Conservation (phyloP, 2,329 filamentous ascomycete species). For the Paracorniculantispora psalliotae region DNA sequence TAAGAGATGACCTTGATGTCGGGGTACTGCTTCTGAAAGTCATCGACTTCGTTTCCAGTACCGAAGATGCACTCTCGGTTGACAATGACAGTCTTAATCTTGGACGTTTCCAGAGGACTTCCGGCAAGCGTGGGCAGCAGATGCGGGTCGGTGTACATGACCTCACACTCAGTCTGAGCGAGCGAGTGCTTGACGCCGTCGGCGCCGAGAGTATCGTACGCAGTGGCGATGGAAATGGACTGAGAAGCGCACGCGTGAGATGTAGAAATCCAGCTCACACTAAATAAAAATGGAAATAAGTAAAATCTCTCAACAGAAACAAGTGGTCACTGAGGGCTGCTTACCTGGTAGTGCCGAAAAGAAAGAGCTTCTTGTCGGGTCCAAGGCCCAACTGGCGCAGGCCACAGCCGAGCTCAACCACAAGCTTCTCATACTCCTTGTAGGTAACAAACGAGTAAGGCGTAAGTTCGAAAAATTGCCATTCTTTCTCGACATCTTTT, state of each 20-base stretch:
- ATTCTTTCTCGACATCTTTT: constrained; percentile 80
- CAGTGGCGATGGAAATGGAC: constrained; percentile 86
- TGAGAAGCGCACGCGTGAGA: constrained; percentile 76
- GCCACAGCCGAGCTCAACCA: constrained; percentile 65
- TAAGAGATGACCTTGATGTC: constrained; percentile 49
- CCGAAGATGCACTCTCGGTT: constrained; percentile 53
- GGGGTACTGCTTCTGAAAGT: constrained; percentile 53
- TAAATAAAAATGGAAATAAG: too few relatives aligned
- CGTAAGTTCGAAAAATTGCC: constrained; percentile 83
- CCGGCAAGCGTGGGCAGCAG: constrained; percentile 60
- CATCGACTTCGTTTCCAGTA: constrained; percentile 45
- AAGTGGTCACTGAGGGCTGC: too few relatives aligned
- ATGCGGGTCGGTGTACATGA: constrained; percentile 83
- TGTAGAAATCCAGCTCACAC: constrained; percentile 76
- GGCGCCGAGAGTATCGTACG: constrained; percentile 87
- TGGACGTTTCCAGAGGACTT: constrained; percentile 50
- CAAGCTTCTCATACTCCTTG: constrained; percentile 68
- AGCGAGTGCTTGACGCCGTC: constrained; percentile 83
- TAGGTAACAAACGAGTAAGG: constrained; percentile 73
- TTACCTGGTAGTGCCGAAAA: constrained; percentile 85
- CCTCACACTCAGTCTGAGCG: constrained; percentile 70
- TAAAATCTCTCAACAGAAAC: too few relatives aligned
- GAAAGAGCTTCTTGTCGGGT: constrained; percentile 64
- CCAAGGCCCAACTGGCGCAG: constrained; percentile 69
- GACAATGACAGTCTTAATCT: constrained; percentile 58